These are phyloP conservation scores for Hypoxylon subgilvum DNA, from an alignment of 495 filamentous ascomycete genomes.

Conservation along the genomic window DNA sequence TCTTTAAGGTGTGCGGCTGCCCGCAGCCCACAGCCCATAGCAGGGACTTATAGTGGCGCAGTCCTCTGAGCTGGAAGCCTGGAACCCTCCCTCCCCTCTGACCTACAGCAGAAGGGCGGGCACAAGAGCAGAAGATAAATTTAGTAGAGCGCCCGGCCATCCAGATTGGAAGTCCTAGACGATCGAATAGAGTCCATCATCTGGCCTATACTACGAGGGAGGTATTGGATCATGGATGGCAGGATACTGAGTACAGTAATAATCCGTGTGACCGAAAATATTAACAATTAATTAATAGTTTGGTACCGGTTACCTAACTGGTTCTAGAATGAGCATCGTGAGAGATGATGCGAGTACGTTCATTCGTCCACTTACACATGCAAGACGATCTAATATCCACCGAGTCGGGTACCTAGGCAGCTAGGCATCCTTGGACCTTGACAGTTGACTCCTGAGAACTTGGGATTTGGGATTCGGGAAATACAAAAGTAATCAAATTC, in stretches of 20 bases:
- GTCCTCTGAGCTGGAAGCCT: too few relatives aligned
- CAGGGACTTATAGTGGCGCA: constrained; percentile 29
- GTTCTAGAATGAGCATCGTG: constrained; percentile 20
- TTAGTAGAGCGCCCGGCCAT: constrained; percentile 18
- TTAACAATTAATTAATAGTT: constrained; percentile 28
- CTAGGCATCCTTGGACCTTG: too few relatives aligned
- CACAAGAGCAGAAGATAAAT: constrained; percentile 13
- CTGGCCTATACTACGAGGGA: background rate
- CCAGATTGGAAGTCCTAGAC: background rate
- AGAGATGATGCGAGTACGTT: constrained; percentile 16
- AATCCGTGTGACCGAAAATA: constrained; percentile 29
- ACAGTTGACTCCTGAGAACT: too few relatives aligned
- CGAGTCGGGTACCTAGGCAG: constrained; percentile 23
- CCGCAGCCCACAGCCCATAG: constrained; percentile 2
- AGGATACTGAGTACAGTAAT: background rate
- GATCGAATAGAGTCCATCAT: constrained; percentile 1
- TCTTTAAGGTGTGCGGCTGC: constrained; percentile 23
- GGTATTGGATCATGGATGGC: too few relatives aligned
- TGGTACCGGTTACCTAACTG: constrained; percentile 12
- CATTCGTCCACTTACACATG: constrained; percentile 25
- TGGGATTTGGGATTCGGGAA: too few relatives aligned
- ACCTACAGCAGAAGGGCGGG: background rate
- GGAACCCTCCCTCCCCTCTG: constrained; percentile 12
- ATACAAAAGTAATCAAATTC: constrained; percentile 7
- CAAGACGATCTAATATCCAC: constrained; percentile 38